Conservation (phyloP, 2,329 filamentous ascomycete species). For the Microsporum canis region DNA sequence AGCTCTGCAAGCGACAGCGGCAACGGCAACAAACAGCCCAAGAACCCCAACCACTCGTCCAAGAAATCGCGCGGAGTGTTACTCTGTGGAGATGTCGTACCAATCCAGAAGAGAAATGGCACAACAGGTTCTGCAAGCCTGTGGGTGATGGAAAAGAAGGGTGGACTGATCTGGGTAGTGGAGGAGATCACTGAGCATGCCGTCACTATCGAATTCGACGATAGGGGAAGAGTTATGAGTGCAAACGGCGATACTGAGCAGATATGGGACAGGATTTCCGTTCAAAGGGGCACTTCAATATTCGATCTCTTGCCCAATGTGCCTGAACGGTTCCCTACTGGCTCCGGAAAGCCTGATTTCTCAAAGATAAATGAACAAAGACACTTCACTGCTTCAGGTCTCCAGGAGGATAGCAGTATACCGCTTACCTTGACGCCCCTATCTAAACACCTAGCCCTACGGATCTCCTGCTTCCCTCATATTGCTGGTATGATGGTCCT, state of each 20-base stretch:
- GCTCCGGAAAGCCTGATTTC: constrained; percentile 63
- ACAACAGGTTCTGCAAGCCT: constrained; percentile 83
- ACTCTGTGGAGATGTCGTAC: constrained; percentile 93
- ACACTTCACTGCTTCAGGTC: constrained; percentile 69
- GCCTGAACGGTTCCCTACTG: constrained; percentile 57
- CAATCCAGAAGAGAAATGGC: constrained; percentile 91
- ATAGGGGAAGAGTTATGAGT: constrained; percentile 60
- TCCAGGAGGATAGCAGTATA: constrained; percentile 55
- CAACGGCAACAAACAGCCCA: constrained; percentile 37
- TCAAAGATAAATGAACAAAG: constrained; percentile 58
- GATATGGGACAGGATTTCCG: constrained; percentile 69
- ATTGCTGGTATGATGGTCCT: constrained; percentile 95
- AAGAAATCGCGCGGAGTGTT: constrained; percentile 78
- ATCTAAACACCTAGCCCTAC: constrained; percentile 57
- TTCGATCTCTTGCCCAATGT: constrained; percentile 69
- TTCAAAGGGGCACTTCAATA: constrained; percentile 60
- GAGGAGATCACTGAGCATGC: constrained; percentile 97
- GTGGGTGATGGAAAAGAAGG: constrained; percentile 96
- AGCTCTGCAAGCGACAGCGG: not conserved
- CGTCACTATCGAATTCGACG: constrained; percentile 63
- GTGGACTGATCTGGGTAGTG: constrained; percentile 90
- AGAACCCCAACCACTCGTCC: constrained; percentile 53
- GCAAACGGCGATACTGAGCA: constrained; percentile 65
- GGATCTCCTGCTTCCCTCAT: constrained; percentile 88
- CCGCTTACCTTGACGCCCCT: constrained; percentile 71